phyloP scores from a whole-genome alignment of 2,329 filamentous ascomycete species.

The Trichoderma hamatum region DNA sequence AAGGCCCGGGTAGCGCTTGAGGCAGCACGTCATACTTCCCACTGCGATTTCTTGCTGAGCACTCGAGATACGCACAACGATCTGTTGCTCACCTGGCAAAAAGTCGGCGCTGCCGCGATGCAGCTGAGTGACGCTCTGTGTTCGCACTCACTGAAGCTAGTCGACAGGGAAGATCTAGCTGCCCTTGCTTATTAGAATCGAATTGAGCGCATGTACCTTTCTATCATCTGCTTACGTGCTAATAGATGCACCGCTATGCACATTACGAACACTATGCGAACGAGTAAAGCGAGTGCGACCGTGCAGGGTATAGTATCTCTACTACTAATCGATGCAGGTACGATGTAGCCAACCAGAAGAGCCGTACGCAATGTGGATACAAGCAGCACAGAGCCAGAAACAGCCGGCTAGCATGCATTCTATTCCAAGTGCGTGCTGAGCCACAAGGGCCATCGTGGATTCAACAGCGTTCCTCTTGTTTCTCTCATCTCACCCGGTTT shows the following conservation, averaged over 20 bases:
- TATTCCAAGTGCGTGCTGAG: constrained; percentile 13
- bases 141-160: constrained; percentile 5
- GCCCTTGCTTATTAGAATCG: too few species aligned
- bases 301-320: background rate
- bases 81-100: background rate
- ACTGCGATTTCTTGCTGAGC: background rate
- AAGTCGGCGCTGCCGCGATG: background rate
- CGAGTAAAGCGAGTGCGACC: constrained; percentile 2
- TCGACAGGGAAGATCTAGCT: background rate
- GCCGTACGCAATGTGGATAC: constrained; percentile 1
- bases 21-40: constrained; percentile 18
- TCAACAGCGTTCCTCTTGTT: background rate
- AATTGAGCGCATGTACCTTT: background rate
- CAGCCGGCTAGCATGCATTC: constrained; percentile 1
- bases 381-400: constrained; percentile 14
- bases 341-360: constrained; percentile 15
- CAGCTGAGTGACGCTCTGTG: constrained; percentile 1
- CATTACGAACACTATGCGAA: background rate
- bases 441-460: constrained; percentile 16
- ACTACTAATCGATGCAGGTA: background rate
- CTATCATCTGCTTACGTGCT: background rate
- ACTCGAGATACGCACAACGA: background rate
- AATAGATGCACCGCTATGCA: background rate
- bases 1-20: background rate
- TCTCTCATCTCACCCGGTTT: constrained; percentile 9